Evolutionary conservation across 257 asterid species (phyloP).

Genomic region (Capsicum chinense): DNA sequence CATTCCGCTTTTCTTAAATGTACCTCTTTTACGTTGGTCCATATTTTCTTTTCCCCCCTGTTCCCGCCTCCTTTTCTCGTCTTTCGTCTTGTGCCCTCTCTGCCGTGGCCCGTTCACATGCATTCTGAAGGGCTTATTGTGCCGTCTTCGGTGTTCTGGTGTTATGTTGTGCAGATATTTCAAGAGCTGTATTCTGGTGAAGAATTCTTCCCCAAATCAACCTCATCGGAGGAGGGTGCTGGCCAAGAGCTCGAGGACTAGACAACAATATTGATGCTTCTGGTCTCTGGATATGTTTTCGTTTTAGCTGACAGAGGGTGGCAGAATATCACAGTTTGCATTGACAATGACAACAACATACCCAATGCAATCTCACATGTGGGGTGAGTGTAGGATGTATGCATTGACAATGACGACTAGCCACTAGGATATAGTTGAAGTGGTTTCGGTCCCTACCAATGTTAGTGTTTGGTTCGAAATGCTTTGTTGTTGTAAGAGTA

Average conservation of each 20-base stretch:
- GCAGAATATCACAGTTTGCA: neutral
- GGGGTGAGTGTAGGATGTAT: neutral
- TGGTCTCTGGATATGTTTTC: neutral
- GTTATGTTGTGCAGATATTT: constrained; percentile 51
- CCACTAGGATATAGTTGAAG: neutral
- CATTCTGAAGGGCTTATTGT: constrained; percentile 7
- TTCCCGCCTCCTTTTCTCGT: neutral
- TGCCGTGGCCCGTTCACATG: neutral
- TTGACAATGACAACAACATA: neutral
- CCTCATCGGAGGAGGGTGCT: constrained; percentile 45
- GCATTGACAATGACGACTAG: neutral
- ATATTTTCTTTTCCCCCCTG: neutral
- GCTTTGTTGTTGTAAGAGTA: neutral
- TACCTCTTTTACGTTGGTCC: neutral
- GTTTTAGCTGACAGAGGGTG: neutral
- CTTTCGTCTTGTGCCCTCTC: neutral
- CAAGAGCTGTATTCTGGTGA: constrained; percentile 60
- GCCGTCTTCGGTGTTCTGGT: constrained; percentile 23
- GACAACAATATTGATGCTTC: neutral
- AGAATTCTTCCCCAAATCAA: constrained; percentile 62
- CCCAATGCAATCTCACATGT: neutral
- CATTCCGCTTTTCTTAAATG: constrained; percentile 8
- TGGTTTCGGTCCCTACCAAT: neutral
- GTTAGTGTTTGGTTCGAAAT: neutral
- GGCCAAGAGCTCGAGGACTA: constrained; percentile 45